phyloP scores from a whole-genome alignment of 257 asterid genomes.

The Leonotis leonurus region DNA sequence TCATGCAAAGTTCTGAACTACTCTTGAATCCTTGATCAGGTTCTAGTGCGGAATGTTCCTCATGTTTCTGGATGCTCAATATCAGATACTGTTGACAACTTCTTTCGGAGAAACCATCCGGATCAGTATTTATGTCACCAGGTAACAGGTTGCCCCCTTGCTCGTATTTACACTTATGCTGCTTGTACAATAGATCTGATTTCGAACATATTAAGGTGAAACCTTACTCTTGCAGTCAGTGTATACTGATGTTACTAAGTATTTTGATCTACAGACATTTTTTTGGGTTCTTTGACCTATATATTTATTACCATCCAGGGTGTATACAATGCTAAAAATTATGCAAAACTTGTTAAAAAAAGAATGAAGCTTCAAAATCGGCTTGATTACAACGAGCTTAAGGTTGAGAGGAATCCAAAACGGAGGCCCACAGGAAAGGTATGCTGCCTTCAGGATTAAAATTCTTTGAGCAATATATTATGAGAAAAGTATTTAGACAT shows the following conservation, averaged over 20 bases:
- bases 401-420: conserved; percentile 68
- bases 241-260: not conserved
- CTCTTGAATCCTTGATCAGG: conserved; percentile 55
- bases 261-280: not conserved
- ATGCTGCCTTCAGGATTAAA: not conserved
- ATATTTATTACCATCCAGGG: conserved; percentile 35
- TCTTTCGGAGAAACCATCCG: conserved; percentile 71
- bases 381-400: conserved; percentile 83
- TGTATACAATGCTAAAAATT: conserved; percentile 75
- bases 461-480: not conserved
- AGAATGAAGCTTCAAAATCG: conserved; percentile 66
- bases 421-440: conserved; percentile 76
- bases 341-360: conserved; percentile 56
- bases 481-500: not conserved
- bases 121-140: conserved; percentile 92
- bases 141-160: conserved; percentile 38
- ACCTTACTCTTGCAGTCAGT: not conserved
- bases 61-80: conserved; percentile 52
- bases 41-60: conserved; percentile 85
- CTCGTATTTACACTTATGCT: not conserved
- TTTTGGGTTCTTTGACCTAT: conserved; percentile 2
- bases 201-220: not conserved
- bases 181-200: not conserved
- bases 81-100: conserved; percentile 60
- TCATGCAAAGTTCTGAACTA: conserved; percentile 1